Evolutionary conservation across 148 eudicot genomes (phyloP), one percentile per base, ranked within the genome.

Genomic region (Fagopyrum tataricum): DNA sequence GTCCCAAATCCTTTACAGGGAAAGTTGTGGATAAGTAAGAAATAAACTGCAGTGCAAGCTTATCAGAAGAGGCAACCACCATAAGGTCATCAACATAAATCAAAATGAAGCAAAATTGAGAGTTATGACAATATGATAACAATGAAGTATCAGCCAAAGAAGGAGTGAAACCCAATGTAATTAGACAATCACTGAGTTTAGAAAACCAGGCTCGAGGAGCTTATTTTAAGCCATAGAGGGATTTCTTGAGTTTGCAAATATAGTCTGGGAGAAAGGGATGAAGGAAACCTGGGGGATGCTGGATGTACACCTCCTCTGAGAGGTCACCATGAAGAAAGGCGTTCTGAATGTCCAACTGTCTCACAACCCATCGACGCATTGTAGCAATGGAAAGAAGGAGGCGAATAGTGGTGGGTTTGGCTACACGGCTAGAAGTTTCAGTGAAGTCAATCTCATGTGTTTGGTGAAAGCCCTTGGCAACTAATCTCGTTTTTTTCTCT

Each of bases 351-450:
- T 59, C 66, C 26, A 59, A 17, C 6, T 69, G 21, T 0, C 49
- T 48, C 41, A 43, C 42, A 1, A 18, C 8, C 72, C 72, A 69
- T 11, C 2, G 13, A 4, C 2, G 4, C 4, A n/a, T 10, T 2
- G 46, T 5, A 1, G 51, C 72, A 17, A 69, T 14, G 7, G 47
- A 12, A 18, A 69, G 49, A 8, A 69, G 23, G 17, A 69, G 18
- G 0, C 72, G 72, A 1, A 69, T 69, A 10, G 46, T 69, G 6
- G 72, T 31, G 17, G 46, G 72, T 43, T 69, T 69, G 21, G n/a
- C 46, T 1, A 69, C 72, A 4, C 1, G 72, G 46, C 55, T 44
- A 26, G 46, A 70, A 31, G 73, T 70, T 70, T 70, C 55, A 18
- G 0, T 5, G 21, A 2, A 70, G 55, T 70, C 55, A 0, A 70